phyloP scores from a whole-genome alignment of 768 basidiomycete species.

The Antrodiella citrinella region DNA sequence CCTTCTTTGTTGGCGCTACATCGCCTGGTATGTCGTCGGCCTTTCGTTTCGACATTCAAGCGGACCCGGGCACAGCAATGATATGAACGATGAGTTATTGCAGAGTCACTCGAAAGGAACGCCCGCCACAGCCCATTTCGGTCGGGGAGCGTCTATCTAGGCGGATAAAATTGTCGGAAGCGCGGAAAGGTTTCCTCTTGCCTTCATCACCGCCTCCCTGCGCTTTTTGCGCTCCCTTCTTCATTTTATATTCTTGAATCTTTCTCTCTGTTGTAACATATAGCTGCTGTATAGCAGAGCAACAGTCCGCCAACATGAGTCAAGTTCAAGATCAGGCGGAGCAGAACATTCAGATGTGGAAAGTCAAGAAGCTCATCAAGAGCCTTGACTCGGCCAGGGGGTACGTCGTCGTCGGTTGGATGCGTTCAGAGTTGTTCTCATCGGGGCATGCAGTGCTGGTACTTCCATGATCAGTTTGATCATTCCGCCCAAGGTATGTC shows the following conservation, averaged over 20 bases:
- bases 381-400: conserved; percentile 92
- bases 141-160: not conserved
- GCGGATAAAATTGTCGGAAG: not conserved
- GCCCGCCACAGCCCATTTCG: not conserved
- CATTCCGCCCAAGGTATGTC: conserved; percentile 80
- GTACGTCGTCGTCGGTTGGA: conserved; percentile 28
- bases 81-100: too few species aligned
- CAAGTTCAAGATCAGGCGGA: conserved; percentile 64
- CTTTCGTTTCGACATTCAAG: not conserved
- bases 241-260: not conserved
- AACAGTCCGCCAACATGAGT: conserved; percentile 49
- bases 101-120: not conserved
- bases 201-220: conserved; percentile 2
- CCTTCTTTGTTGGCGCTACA: not conserved
- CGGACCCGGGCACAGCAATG: too few species aligned
- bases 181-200: not conserved
- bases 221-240: conserved; percentile 1
- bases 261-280: conserved; percentile 4
- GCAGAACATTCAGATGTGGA: conserved; percentile 97
- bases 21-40: not conserved
- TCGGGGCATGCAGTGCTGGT: conserved; percentile 53
- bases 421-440: conserved; percentile 1
- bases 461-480: conserved; percentile 99
- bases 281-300: conserved; percentile 1
- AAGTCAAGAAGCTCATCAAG: conserved; percentile 98